Evolutionary conservation across 1,139 yeast species (phyloP).

Genomic region (Candida sp.): DNA sequence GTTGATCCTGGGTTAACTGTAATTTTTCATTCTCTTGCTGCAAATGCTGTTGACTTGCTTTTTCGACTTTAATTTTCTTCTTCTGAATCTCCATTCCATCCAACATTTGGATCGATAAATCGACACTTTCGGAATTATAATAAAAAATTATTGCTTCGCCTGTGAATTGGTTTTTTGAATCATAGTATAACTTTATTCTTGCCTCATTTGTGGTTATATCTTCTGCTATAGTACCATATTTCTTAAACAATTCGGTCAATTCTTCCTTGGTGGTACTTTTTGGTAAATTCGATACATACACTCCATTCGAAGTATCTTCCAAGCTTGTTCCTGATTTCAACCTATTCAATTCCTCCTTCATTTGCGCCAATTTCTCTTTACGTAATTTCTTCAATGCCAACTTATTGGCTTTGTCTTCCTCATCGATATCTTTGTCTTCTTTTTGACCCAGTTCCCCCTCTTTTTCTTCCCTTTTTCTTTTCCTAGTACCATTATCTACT

Average conservation of each 20-base stretch:
- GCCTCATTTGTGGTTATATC: conserved; percentile 48
- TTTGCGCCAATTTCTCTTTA: conserved; percentile 24
- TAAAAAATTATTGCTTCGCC: conserved; percentile 67
- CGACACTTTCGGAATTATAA: conserved; percentile 58
- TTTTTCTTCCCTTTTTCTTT: conserved; percentile 8
- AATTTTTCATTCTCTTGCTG: conserved; percentile 15
- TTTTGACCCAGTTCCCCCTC: conserved; percentile 10
- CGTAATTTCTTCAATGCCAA: conserved; percentile 24
- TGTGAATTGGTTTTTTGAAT: conserved; percentile 40
- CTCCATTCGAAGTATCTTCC: conserved; percentile 7
- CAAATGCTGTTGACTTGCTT: conserved; percentile 40
- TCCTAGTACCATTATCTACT: neutral
- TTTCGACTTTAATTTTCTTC: conserved; percentile 43
- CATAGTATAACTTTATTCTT: conserved; percentile 53
- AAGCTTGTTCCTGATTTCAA: conserved; percentile 12
- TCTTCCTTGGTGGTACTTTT: conserved; percentile 37
- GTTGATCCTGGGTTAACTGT: conserved; percentile 24
- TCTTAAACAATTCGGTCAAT: conserved; percentile 43
- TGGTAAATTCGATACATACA: conserved; percentile 57
- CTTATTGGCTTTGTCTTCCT: conserved; percentile 28
- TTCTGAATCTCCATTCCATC: conserved; percentile 44
- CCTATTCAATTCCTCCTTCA: conserved; percentile 24
- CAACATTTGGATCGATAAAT: conserved; percentile 61
- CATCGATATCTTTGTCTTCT: conserved; percentile 15
- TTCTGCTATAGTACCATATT: conserved; percentile 60